Evolutionary conservation across 129 eudicot species (phyloP), one percentile per base, ranked within the genome.

Genomic region (Mikania micrantha): DNA sequence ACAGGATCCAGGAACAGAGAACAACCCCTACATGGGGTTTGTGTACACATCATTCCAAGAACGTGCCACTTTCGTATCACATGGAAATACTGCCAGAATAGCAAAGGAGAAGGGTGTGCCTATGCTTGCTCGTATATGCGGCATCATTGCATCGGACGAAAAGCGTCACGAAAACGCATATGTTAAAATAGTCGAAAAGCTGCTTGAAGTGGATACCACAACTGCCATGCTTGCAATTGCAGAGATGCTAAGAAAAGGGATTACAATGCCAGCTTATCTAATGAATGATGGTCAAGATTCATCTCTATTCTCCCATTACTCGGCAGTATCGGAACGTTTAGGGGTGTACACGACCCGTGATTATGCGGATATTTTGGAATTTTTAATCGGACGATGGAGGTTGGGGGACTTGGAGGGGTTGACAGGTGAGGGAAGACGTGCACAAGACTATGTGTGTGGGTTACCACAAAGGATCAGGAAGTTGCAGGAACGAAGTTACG

Each of bases 381-480:
- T 48, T 64, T 41, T 84, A 52, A 10, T 84, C 39, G 49, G 35
- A 40, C 66, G 83, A 67, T 84, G 89, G 83, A 74, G 34, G 20
- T 17, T 84, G 74, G 89, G 80, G 71, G 74, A 78, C 83, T 8
- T 74, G 0, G 70, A 66, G 57, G 89, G 83, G 9, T 47, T 84
- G 66, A 73, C 50, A 1, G 63, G 65, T 10, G 85, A 80, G 62
- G 85, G 75, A 29, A 77, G 77, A 62, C 59, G 75, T 42, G 83
- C 83, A 42, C 83, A 84, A 54, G 89, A 84, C 2, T 84, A 32
- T 47, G 85, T 84, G 77, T 84, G 89, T 67, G 79, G 80, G 52
- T 66, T 84, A 47, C 72, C 89, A 2, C 83, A 75, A 0, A 80
- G 83, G 77, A 71, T 78, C 21, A 77, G 83, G 68, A 80, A 74